Base-by-base conservation (phyloP, 371 early-diverging fungal genomes). In the Syncephalastrum sp. region DNA sequence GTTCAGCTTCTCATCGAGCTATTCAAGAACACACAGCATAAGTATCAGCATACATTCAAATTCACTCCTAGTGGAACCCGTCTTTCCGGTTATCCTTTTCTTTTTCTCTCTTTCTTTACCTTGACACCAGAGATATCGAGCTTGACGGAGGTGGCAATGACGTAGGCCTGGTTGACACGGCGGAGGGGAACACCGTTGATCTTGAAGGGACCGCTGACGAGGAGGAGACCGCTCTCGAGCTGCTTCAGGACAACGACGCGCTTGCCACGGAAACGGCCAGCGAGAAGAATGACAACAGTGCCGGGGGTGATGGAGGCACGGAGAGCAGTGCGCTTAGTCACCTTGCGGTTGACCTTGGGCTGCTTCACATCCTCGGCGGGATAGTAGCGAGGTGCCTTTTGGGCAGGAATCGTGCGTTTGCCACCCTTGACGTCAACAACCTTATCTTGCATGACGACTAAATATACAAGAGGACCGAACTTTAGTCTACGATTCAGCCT, bases 221-320 rank as follows among this genome's bases (percentile, higher is more conserved):
- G 87, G 63, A 98, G 83, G 63, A 98, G 87, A 70, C 99, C 99
- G 59, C 90, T 88, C 59, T 83, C 87, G 67, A 98, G 88, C 82
- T 94, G 93, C 91, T 95, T 96, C 81, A 98, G 85, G 90, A 92
- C 96, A 53, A 98, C 97, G 65, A 98, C 99, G 62, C 97, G 91
- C 91, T 96, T 96, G 63, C 99, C 99, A 60, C 94, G 89, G 92
- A 89, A 95, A 60, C 96, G 91, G 70, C 98, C 99, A 55, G 97
- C 91, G 68, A 98, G 83, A 58, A 98, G 83, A 74, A 98, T 96
- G 64, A 96, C 85, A 69, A 98, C 95, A 75, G 99, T 94, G 67
- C 99, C 98, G 64, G 99, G 96, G 63, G 91, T 93, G 82, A 98
- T 96, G 75, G 90, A 74, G 61, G 81, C 64, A 75, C 97, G 94